Base-by-base conservation (phyloP, 495 filamentous ascomycete species). In the Aspergillus nanangensis region DNA sequence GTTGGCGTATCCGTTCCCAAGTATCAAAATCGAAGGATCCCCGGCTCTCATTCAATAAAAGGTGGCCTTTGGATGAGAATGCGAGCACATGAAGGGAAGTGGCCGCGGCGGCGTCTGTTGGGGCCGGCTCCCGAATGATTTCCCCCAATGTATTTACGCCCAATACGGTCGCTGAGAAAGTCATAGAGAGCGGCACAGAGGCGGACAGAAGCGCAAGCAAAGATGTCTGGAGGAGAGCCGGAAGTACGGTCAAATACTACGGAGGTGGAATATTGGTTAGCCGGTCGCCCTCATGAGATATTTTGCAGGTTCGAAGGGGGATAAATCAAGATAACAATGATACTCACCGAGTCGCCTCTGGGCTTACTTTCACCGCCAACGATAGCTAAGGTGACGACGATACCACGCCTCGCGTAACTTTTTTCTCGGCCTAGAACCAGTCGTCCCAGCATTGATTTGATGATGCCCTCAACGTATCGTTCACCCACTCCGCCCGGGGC, bases 41-140 rank as follows among this genome's bases (percentile, higher is more conserved):
- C 55, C 91, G 80, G 58, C 89, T 94, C 60, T 95, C 86, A 25
- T 78, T 82, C 33, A 95, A 62, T 14, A 95, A 64, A 23, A 95
- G 62, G 41, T 89, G 84, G 14, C 82, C 79, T 40, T 82, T 79
- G 5, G 81, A 85, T 20, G 85, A 86, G 53, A 90, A 92, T 3
- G 81, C 83, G 23, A 96, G 65, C 19, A 86, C 86, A 56, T 94
- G 88, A 21, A 88, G 73, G 8, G 88, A 89, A 19, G 67, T 66
- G 9, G 86, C 84, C 23, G 64, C 56, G 31, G 77, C 70, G 22
- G 83, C 63, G 13, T 82, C 70, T 35, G 67, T 57, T 2, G 77
- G 63, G 3, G 76, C 77, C 14, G 84, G 81, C 34, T 86, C 72
- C 7, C 65, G 60, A 40, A 79, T 58, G 21, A 81, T 69, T 5